phyloP scores from a whole-genome alignment of 305 asterid genomes.

The Fraxinus platypoda region DNA sequence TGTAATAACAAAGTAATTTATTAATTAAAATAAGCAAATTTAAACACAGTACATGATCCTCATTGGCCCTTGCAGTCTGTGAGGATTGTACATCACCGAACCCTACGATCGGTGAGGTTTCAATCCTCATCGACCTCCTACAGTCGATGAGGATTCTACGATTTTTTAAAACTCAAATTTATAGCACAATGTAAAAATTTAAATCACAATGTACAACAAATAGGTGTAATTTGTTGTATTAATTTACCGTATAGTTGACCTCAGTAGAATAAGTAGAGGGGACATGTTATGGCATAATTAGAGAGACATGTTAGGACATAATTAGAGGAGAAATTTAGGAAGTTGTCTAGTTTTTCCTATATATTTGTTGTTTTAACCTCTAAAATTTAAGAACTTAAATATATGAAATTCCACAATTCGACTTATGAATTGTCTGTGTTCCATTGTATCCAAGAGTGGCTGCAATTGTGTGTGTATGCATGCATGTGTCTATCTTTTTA shows the following conservation, averaged over 20 bases:
- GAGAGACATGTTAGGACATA: background rate
- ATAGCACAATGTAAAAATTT: background rate
- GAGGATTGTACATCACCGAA: background rate
- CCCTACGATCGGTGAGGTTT: background rate
- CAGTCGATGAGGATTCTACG: background rate
- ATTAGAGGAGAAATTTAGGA: background rate
- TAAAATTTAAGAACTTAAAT: background rate
- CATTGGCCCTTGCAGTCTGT: background rate
- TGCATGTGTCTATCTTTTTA: background rate
- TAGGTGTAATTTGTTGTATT: background rate
- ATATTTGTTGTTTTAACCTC: background rate
- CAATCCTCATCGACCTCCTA: background rate
- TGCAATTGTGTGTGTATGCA: background rate
- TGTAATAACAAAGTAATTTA: background rate
- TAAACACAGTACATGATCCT: background rate
- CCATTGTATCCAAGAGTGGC: background rate
- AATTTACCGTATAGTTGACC: background rate
- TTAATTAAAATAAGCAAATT: background rate
- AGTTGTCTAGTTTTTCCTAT: background rate
- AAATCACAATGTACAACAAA: background rate
- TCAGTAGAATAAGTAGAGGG: background rate
- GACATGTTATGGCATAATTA: background rate
- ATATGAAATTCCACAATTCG: background rate
- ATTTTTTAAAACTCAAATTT: background rate
- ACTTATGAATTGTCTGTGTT: background rate